Evolutionary conservation across 2,329 filamentous ascomycete genomes (phyloP).

Genomic region (Magnaporthiopsis incrustans): DNA sequence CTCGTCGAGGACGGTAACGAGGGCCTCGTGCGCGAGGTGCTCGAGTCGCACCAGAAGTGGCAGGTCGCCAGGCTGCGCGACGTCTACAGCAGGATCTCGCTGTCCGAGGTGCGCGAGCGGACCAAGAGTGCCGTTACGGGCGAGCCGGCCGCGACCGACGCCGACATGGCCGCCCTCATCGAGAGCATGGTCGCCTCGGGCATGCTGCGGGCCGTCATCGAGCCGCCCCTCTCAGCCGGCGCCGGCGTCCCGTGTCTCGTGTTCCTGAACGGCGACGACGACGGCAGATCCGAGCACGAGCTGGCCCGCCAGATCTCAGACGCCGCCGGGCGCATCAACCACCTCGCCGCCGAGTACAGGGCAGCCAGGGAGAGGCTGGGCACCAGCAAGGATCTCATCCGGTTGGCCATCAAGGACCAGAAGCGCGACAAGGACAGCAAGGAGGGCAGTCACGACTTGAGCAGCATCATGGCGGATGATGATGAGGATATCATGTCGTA

Average conservation of each 20-base stretch:
- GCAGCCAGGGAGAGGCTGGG: conserved; percentile 46
- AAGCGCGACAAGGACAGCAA: conserved; percentile 36
- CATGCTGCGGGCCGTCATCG: conserved; percentile 45
- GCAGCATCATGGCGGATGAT: conserved; percentile 31
- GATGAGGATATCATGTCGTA: conserved; percentile 56
- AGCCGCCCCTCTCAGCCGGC: conserved; percentile 26
- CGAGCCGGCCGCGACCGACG: conserved; percentile 29
- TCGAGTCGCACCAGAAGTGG: conserved; percentile 65
- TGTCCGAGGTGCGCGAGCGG: conserved; percentile 40
- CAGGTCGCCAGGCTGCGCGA: conserved; percentile 65
- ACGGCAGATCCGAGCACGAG: conserved; percentile 37
- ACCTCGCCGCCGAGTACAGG: conserved; percentile 38
- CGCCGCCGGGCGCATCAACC: conserved; percentile 33
- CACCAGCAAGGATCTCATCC: conserved; percentile 49
- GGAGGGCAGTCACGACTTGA: conserved; percentile 28
- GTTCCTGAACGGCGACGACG: conserved; percentile 36
- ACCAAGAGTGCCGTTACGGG: conserved; percentile 50
- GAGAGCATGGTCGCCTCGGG: conserved; percentile 46
- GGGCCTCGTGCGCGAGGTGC: conserved; percentile 61
- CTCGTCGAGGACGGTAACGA: conserved; percentile 62
- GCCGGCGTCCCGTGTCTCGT: conserved; percentile 35
- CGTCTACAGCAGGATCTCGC: conserved; percentile 57
- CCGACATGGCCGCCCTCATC: conserved; percentile 38
- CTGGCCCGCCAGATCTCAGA: conserved; percentile 39
- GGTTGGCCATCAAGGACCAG: conserved; percentile 36